Evolutionary conservation across 495 filamentous ascomycete species (phyloP).

Genomic region (Patellaria atrata): DNA sequence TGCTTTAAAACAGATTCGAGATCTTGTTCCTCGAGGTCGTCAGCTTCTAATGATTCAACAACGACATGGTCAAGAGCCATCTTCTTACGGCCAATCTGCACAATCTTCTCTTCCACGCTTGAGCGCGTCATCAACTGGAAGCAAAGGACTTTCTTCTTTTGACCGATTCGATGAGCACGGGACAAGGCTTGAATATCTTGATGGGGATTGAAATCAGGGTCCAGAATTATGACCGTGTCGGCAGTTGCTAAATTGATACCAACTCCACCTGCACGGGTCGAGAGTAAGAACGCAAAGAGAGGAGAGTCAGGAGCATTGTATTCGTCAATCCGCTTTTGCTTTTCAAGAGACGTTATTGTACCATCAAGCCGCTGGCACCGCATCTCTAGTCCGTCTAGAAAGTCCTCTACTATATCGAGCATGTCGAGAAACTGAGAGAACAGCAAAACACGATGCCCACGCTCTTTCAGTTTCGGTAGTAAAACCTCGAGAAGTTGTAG

Average conservation of each 20-base stretch:
- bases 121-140: slow-evolving; percentile 86
- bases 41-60: slow-evolving; percentile 73
- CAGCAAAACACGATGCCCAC: slow-evolving; percentile 85
- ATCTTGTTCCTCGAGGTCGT: slow-evolving; percentile 60
- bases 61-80: slow-evolving; percentile 85
- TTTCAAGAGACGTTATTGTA: slow-evolving; percentile 59
- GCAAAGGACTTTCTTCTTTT: slow-evolving; percentile 87
- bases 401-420: slow-evolving; percentile 83
- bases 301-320: slow-evolving; percentile 78
- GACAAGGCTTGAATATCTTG: slow-evolving; percentile 94
- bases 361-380: slow-evolving; percentile 74
- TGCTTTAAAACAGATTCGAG: slow-evolving; percentile 79
- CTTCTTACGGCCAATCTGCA: slow-evolving; percentile 92
- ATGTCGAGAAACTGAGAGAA: slow-evolving; percentile 94
- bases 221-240: slow-evolving; percentile 95
- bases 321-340: slow-evolving; percentile 83
- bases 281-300: slow-evolving; percentile 79
- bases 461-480: slow-evolving; percentile 74
- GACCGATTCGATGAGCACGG: slow-evolving; percentile 87
- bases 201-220: slow-evolving; percentile 97
- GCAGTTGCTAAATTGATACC: slow-evolving; percentile 96
- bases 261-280: slow-evolving; percentile 86
- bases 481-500: slow-evolving; percentile 74
- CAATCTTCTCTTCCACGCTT: slow-evolving; percentile 86
- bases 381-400: slow-evolving; percentile 56